phyloP scores from a whole-genome alignment of 306 rosid genomes.

The Vigna hirtella region DNA sequence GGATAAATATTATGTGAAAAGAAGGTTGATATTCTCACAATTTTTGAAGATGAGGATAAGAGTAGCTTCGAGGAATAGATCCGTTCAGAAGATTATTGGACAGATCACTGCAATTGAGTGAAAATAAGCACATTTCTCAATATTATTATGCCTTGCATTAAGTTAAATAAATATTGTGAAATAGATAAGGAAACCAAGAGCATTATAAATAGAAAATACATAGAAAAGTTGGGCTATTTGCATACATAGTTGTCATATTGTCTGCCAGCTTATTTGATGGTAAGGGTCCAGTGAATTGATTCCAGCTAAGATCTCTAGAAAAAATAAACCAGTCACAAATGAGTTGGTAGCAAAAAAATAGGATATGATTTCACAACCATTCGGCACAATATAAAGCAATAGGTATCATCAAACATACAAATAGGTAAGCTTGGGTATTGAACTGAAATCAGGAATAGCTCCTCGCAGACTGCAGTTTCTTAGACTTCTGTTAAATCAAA shows the following conservation, averaged over 20 bases:
- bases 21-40: constrained; percentile 62
- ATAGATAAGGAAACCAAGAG: constrained; percentile 31
- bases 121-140: constrained; percentile 23
- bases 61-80: constrained; percentile 62
- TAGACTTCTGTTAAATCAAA: constrained; percentile 74
- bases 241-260: constrained; percentile 82
- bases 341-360: constrained; percentile 28
- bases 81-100: constrained; percentile 75
- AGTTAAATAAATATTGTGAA: constrained; percentile 31
- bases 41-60: constrained; percentile 68
- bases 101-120: constrained; percentile 60
- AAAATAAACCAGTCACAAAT: constrained; percentile 45
- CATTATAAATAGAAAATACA: constrained; percentile 13
- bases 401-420: constrained; percentile 62
- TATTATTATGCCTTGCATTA: constrained; percentile 9
- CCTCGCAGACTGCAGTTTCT: constrained; percentile 89
- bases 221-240: constrained; percentile 20
- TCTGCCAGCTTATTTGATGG: constrained; percentile 65
- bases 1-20: constrained; percentile 22
- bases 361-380: not conserved
- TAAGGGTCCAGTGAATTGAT: constrained; percentile 66
- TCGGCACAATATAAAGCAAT: constrained; percentile 8
- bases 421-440: constrained; percentile 61
- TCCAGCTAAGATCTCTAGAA: constrained; percentile 88
- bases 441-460: constrained; percentile 74